These are phyloP conservation scores for Bryoglossum gracile DNA, from an alignment of 495 filamentous ascomycete genomes.

Conservation along the genomic window DNA sequence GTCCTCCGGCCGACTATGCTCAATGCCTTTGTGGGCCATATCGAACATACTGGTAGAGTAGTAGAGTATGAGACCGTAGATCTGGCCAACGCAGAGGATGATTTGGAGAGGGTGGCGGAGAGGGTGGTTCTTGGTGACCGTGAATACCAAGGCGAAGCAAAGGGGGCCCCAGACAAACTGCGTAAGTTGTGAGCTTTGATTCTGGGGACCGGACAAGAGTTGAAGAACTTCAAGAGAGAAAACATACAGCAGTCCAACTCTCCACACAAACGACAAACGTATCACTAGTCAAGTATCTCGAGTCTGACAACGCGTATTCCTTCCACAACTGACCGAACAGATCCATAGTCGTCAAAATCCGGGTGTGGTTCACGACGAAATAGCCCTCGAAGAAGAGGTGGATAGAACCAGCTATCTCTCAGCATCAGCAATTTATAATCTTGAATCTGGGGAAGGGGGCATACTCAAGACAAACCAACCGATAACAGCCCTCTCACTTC, in stretches of 20 bases:
- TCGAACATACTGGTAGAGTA: conserved; percentile 47
- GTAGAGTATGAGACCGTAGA: conserved; percentile 51
- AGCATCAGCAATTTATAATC: neutral
- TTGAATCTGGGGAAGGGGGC: conserved; percentile 10
- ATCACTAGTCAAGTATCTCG: conserved; percentile 48
- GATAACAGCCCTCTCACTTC: conserved; percentile 38
- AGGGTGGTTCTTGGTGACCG: conserved; percentile 39
- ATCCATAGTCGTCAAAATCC: conserved; percentile 36
- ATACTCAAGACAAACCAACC: conserved; percentile 55
- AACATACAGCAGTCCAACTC: conserved; percentile 44
- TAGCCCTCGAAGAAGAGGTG: conserved; percentile 54
- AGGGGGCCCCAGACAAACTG: conserved; percentile 48
- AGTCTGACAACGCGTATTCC: conserved; percentile 52
- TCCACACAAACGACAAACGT: conserved; percentile 50
- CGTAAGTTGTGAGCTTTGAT: too few species aligned
- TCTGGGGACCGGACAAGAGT: too few species aligned
- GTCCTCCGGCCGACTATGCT: conserved; percentile 45
- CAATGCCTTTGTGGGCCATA: conserved; percentile 29
- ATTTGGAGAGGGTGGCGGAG: conserved; percentile 46
- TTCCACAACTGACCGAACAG: conserved; percentile 56
- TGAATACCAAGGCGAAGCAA: conserved; percentile 39
- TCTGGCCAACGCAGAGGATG: conserved; percentile 46
- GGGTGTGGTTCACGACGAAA: conserved; percentile 38
- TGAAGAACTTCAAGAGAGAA: too few species aligned
- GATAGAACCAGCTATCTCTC: conserved; percentile 40